phyloP scores from a whole-genome alignment of 1,284 basidiomycete species.

The Bjerkandera adusta region DNA sequence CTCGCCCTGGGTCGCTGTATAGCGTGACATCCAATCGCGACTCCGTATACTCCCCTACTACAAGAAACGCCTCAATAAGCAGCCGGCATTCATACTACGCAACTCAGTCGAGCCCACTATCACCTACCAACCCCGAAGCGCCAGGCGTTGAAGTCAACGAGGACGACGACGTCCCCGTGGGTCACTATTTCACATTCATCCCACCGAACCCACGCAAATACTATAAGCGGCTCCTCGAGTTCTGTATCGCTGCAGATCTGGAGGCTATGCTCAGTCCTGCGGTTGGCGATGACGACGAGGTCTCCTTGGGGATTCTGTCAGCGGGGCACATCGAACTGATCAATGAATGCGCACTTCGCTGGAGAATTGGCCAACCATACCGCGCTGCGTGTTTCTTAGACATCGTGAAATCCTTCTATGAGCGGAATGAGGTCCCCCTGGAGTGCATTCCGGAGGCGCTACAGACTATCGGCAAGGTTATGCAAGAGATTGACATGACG shows the following conservation, averaged over 20 bases:
- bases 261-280: conserved; percentile 85
- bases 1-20: conserved; percentile 59
- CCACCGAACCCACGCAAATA: conserved; percentile 86
- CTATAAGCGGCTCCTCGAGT: conserved; percentile 83
- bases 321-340: conserved; percentile 79
- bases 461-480: conserved; percentile 66
- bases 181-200: conserved; percentile 84
- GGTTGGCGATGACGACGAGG: conserved; percentile 94
- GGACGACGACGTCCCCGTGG: conserved; percentile 68
- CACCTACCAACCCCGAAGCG: conserved; percentile 37
- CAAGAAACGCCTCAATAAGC: conserved; percentile 60
- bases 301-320: conserved; percentile 92
- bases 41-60: conserved; percentile 25
- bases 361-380: conserved; percentile 85
- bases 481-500: conserved; percentile 68
- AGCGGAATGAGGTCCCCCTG: conserved; percentile 87
- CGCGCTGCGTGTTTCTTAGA: conserved; percentile 83
- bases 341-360: conserved; percentile 84
- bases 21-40: conserved; percentile 30
- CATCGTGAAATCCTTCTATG: conserved; percentile 85
- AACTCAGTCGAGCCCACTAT: conserved; percentile 20
- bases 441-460: conserved; percentile 94
- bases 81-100: conserved; percentile 58
- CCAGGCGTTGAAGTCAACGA: conserved; percentile 44
- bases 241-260: conserved; percentile 84